Evolutionary conservation across 1,284 basidiomycete genomes (phyloP), one percentile per base, ranked within the genome.

Genomic region (Fomitopsis schrenkii): DNA sequence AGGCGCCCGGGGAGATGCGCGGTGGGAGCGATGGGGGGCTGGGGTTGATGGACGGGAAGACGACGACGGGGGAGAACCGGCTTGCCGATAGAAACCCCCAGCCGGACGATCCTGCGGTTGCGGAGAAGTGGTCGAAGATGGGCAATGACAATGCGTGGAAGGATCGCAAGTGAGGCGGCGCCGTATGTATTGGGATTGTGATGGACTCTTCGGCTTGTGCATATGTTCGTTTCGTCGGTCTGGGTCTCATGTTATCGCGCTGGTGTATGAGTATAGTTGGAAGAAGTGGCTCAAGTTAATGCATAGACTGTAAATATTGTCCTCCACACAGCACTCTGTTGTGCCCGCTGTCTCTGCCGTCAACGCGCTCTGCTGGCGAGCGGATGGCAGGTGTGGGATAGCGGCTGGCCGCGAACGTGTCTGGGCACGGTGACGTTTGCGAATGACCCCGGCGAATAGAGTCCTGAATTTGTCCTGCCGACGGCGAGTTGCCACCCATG

Each of bases 61-160:
- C 62, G 35, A 72, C 69, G 56, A 62, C 59, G 66, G 62, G 64
- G n/a, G 57, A 62, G 62, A 78, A 76, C 60, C 71, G 70, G 63
- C 76, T 82, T 26, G 76, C 73, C 9, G 77, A 79, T 46, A 72
- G 80, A 63, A 85, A 83, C 66, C 77, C 79, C 9, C 77, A 73
- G 36, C 77, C 80, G 26, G 74, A 78, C 61, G 72, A 59, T 40
- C 66, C 76, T 48, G 74, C 68, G 26, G 75, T 72, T 54, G 79
- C 77, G n/a, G 76, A 78, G 69, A 74, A 75, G 64, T 80, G 76
- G 72, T 78, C 78, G 55, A 80, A 75, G 68, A 71, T 75, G 62
- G 83, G 79, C 55, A 68, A 80, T 54, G 71, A 79, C 63, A 75
- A 76, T 48, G 79, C 78, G 58, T 80, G 80, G 81, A 80, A 79